phyloP scores from a whole-genome alignment of 2,329 filamentous ascomycete genomes.

The Sarocladium brachiariae region DNA sequence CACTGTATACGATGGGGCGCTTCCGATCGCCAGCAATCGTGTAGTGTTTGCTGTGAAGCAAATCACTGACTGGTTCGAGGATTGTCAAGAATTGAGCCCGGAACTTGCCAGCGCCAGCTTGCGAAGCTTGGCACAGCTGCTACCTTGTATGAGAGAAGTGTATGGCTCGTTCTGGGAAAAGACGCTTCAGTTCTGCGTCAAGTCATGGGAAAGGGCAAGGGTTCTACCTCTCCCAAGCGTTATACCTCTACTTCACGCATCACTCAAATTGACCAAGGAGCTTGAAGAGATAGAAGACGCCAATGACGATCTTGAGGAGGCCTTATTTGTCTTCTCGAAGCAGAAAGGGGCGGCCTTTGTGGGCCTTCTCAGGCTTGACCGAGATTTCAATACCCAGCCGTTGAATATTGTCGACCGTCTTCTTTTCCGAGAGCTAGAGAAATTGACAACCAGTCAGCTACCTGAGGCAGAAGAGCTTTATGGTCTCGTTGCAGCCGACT shows the following conservation, averaged over 20 bases:
- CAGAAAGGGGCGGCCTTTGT: conserved; percentile 52
- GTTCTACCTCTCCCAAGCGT: conserved; percentile 37
- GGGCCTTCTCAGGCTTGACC: conserved; percentile 51
- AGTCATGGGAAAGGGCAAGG: conserved; percentile 46
- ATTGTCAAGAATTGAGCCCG: conserved; percentile 35
- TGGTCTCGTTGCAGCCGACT: conserved; percentile 67
- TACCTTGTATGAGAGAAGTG: conserved; percentile 71
- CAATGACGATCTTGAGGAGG: conserved; percentile 82
- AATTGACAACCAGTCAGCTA: conserved; percentile 55
- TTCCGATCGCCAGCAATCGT: conserved; percentile 59
- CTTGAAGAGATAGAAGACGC: conserved; percentile 58
- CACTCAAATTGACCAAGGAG: conserved; percentile 61
- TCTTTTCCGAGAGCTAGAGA: conserved; percentile 61
- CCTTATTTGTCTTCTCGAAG: conserved; percentile 54
- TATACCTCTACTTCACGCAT: conserved; percentile 61
- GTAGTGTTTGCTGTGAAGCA: conserved; percentile 78
- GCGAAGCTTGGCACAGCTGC: conserved; percentile 44
- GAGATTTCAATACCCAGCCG: conserved; percentile 50
- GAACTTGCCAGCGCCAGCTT: conserved; percentile 21
- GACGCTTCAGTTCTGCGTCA: conserved; percentile 50
- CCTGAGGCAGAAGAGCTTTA: conserved; percentile 64
- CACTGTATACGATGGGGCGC: conserved; percentile 44
- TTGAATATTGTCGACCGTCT: conserved; percentile 69
- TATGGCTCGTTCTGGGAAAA: conserved; percentile 85
- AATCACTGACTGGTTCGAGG: conserved; percentile 63